Base-by-base conservation (phyloP, 352 stramenopile genomes). In the Phytophthora agathidicida region DNA sequence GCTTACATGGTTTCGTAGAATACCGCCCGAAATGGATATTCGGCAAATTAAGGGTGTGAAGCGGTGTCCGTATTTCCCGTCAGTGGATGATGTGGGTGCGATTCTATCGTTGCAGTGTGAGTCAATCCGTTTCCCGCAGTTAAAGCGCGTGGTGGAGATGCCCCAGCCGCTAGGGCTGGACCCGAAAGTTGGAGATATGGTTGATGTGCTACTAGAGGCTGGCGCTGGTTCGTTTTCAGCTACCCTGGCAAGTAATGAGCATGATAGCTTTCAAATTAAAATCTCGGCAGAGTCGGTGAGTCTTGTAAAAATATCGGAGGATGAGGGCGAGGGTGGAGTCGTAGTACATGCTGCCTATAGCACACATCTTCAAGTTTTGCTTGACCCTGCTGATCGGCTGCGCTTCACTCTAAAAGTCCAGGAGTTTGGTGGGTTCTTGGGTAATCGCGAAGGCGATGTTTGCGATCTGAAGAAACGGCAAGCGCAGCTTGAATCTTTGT, bases 231-330 rank as follows among this genome's bases (percentile, higher is more conserved):
- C 83, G 8, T 94, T 94, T 47, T 94, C 85, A 1, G 85, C 85
- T 14, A 94, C 85, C 8, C 54, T 94, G 14, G 79, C 80, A 4
- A 93, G 79, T 56, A 90, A 90, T 30, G 85, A 94, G 37, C 54
- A 75, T 39, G 85, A 94, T 38, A 92, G 77, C 30, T 94, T 94
- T 63, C 85, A 94, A 54, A 63, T 94, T 45, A 91, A 90, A 49
- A 94, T 94, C 28, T 66, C 60, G 0, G 45, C 73, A 1, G 71
- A 84, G 5, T 48, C 54, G 0, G 77, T 94, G 13, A 67, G 53
- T 27, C 53, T 94, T 14, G 56, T 87, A 5, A 94, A 94, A 54
- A 77, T 92, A 35, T 90, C 85, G 5, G 85, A 94, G 47, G 54
- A 87, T 3, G 80, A 90, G 19, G 68, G 77, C 11, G 83, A 92